A percentile compares a stretch with the other conserved stretches of the same genome.
Conservation (phyloP, 495 filamentous ascomycete genomes). For the Penicillium canariense region DNA sequence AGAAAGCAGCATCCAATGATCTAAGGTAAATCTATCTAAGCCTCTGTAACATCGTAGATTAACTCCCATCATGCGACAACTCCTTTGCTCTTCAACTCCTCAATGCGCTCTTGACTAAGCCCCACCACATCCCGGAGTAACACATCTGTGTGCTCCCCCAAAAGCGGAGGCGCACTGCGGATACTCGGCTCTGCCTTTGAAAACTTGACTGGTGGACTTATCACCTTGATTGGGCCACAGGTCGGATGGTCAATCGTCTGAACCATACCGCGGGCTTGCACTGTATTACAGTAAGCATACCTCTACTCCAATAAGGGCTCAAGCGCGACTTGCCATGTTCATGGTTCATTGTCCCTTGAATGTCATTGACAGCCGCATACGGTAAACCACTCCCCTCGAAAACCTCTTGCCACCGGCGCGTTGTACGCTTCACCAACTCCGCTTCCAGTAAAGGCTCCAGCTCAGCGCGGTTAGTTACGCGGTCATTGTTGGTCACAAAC, state of each 20-base stretch:
- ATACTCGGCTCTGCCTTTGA: conserved; percentile 63
- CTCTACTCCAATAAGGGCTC: background rate
- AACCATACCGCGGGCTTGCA: conserved; percentile 80
- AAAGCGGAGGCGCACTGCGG: conserved; percentile 70
- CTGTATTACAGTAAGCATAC: conserved; percentile 34
- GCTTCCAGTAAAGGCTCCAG: conserved; percentile 72
- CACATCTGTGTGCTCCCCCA: conserved; percentile 90
- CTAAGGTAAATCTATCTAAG: too few species aligned
- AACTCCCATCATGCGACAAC: conserved; percentile 10
- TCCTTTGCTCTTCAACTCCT: conserved; percentile 7
- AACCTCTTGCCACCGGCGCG: conserved; percentile 77
- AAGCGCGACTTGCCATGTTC: conserved; percentile 56
- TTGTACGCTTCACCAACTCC: conserved; percentile 71
- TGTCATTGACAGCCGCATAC: conserved; percentile 88
- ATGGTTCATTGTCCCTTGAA: conserved; percentile 76
- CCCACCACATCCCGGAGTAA: conserved; percentile 32
- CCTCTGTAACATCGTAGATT: background rate
- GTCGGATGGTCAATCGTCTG: conserved; percentile 72
- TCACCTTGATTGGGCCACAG: conserved; percentile 78
- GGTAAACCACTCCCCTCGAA: conserved; percentile 87
- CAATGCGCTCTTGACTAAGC: background rate
- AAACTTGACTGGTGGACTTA: conserved; percentile 96
- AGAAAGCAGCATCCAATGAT: too few species aligned
- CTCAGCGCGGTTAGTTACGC: conserved; percentile 70
- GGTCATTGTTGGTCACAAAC: conserved; percentile 72